Evolutionary conservation across 768 basidiomycete species (phyloP), one percentile per base, ranked within the genome.

Genomic region (Clavaria fumosa): DNA sequence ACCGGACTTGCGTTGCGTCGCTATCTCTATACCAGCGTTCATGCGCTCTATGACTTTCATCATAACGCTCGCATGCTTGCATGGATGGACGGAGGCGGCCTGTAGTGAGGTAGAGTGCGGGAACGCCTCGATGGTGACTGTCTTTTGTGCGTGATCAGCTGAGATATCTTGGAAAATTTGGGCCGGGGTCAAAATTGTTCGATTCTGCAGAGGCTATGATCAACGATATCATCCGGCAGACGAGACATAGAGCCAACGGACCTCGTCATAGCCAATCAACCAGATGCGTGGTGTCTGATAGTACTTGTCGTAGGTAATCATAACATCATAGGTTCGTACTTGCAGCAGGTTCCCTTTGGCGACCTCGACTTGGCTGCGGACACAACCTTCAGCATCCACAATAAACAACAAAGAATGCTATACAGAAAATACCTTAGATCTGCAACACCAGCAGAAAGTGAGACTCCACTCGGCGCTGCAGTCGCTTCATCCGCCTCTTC

Each of bases 271-370:
- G 14, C 95, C 95, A 46, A 91, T 73, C 42, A 99, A 62, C 95
- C 95, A 99, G 54, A 96, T 82, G 47, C 93, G 75, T 17, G 95
- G 95, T 9, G 91, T 96, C 58, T 97, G 95, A 60, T 99, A 97
- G 59, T 91, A 93, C 64, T 97, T 99, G 71, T 99, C 95, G 57
- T 97, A 99, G 34, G 86, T 88, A 65, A 99, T 97, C 81, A 95
- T 86, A 51, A 96, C 91, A 56, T 99, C 95, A 64, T 99, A 99
- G 7, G 93, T 99, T 51, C 95, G 75, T 27, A 97, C 88, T 68
- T 91, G 86, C 28, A 97, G 64, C 19, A 96, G 66, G 50, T 95
- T 95, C 40, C 74, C 75, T 43, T 76, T 84, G 23, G 75, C 72
- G 15, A 70, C 65, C 45, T 79, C 75, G 14, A 69, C 61, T 47